Base-by-base conservation (phyloP, 2,329 filamentous ascomycete genomes). In the Curvularia sp. region DNA sequence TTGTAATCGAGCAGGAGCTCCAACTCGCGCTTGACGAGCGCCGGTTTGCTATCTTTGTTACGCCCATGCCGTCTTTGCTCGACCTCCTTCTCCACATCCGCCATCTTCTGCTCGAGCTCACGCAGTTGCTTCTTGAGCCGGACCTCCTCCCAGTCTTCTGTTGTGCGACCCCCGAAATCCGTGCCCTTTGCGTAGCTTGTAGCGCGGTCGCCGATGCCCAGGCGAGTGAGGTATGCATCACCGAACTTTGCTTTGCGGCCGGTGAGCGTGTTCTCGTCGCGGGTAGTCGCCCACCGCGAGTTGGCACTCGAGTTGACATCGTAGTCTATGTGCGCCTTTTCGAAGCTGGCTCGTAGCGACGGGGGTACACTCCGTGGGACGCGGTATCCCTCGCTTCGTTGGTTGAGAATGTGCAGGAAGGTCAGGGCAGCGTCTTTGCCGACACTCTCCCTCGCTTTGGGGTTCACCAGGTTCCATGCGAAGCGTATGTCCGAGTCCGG, bases 401-500 rank as follows among this genome's bases (percentile, higher is more conserved):
- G 91, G 81, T 96, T 97, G 55, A 99, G 88, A 70, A 99, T 96
- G 79, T 99, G 95, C 48, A 99, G 84, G 80, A 99, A 99, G 15
- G 93, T 93, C 39, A 99, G 87, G 61, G 89, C 90, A 49, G 95
- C 94, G 78, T 99, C 94, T 81, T 98, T 98, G 78, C 93, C 94
- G 77, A 99, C 95, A 49, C 88, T 88, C 28, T 88, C 83, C 24
- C 86, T 84, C 55, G 92, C 92, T 28, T 91, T 93, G 5, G 94
- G 95, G 81, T 99, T 99, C 71, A 98, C 91, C 18, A 99, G 86
- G 79, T 98, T 99, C 94, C 95, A 98, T 8, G 93, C 94, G 18
- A 90, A 95, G 68, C 92, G 88, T 65, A 97, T 85, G 75, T 98
- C 94, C 52, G 86, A 88, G 72, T 90, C 88, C 1, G 88, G 88